Conservation (phyloP, 768 basidiomycete genomes). For the Boletus patriciae region DNA sequence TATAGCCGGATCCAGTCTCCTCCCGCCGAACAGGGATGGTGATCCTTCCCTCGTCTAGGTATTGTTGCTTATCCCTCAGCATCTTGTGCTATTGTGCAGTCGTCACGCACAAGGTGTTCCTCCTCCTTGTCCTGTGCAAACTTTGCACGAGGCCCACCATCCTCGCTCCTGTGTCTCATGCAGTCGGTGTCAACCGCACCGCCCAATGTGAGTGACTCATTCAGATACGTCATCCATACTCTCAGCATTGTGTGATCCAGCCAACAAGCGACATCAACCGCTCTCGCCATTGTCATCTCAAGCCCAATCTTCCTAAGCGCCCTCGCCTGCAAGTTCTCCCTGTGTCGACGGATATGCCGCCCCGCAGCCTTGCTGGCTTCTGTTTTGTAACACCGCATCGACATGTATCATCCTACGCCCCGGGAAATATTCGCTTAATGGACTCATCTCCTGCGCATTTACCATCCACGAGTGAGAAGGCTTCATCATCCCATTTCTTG, state of each 20-base stretch:
- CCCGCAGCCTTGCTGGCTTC: slow-evolving; percentile 10
- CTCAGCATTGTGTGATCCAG: slow-evolving; percentile 13
- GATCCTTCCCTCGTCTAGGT: slow-evolving; percentile 18
- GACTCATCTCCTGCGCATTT: neutral
- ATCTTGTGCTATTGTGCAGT: slow-evolving; percentile 20
- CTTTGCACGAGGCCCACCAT: slow-evolving; percentile 12
- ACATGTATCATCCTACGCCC: slow-evolving; percentile 24
- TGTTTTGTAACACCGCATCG: slow-evolving; percentile 25
- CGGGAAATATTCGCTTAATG: slow-evolving; percentile 15
- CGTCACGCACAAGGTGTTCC: slow-evolving; percentile 28
- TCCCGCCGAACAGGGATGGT: neutral
- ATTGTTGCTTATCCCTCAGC: slow-evolving; percentile 7
- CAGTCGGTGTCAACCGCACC: slow-evolving; percentile 30
- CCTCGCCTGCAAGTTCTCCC: slow-evolving; percentile 26
- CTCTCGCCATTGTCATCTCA: slow-evolving; percentile 31
- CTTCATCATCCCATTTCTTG: slow-evolving; percentile 17
- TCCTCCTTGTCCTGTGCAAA: slow-evolving; percentile 23
- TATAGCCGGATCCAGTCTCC: too few species aligned
- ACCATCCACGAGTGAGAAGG: slow-evolving; percentile 14
- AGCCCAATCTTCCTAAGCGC: slow-evolving; percentile 22
- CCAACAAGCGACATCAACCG: slow-evolving; percentile 28
- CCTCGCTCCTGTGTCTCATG: slow-evolving; percentile 33
- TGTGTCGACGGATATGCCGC: slow-evolving; percentile 21
- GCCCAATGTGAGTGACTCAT: slow-evolving; percentile 5
- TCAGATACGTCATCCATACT: slow-evolving; percentile 14